phyloP scores from a whole-genome alignment of 495 filamentous ascomycete genomes.

The Aspergillus sparsus region DNA sequence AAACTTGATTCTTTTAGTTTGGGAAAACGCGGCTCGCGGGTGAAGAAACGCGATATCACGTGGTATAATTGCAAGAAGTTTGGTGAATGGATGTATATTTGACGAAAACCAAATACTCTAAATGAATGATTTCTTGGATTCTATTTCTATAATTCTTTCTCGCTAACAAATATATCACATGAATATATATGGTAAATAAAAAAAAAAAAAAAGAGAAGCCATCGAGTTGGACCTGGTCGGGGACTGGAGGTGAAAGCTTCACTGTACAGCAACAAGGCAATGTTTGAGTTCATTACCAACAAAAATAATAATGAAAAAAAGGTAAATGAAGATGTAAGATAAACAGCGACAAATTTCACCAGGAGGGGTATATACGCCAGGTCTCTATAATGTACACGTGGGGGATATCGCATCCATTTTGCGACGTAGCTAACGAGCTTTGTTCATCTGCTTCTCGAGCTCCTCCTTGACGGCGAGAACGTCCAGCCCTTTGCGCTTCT shows the following conservation, averaged over 20 bases:
- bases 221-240: too few species aligned
- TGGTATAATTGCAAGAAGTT: constrained; percentile 10
- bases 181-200: too few species aligned
- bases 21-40: constrained; percentile 1
- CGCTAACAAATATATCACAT: too few species aligned
- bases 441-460: constrained; percentile 39
- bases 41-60: constrained; percentile 25
- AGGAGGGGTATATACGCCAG: constrained; percentile 32
- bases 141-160: too few species aligned
- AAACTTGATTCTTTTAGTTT: background rate
- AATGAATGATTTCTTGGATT: background rate
- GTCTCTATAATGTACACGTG: constrained; percentile 40
- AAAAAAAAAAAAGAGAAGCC: too few species aligned
- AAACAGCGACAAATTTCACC: constrained; percentile 12
- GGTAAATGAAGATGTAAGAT: constrained; percentile 5
- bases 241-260: too few species aligned
- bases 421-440: background rate
- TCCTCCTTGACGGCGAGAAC: constrained; percentile 43
- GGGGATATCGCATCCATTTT: background rate
- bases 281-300: too few species aligned
- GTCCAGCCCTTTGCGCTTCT: constrained; percentile 40
- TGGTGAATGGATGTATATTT: too few species aligned
- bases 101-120: background rate
- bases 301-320: too few species aligned
- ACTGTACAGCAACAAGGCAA: too few species aligned